Evolutionary conservation across 1,284 basidiomycete species (phyloP).

Genomic region (Tylopilus sp.): DNA sequence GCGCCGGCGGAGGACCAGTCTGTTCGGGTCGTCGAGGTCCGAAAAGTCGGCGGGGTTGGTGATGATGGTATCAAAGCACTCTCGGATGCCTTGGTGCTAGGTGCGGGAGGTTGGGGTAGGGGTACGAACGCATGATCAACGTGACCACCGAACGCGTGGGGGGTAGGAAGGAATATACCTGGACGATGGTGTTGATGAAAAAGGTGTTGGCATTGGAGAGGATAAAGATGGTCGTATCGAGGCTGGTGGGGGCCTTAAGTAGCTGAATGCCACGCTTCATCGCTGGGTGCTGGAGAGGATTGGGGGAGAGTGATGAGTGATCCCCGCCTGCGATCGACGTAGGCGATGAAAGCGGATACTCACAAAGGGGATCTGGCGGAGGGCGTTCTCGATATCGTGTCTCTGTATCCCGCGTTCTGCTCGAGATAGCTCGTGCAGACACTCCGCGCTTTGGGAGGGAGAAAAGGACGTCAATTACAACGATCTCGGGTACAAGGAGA

Average conservation of each 20-base stretch:
- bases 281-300: constrained; percentile 76
- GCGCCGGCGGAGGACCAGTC: constrained; percentile 75
- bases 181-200: constrained; percentile 87
- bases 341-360: constrained; percentile 30
- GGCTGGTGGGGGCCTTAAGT: constrained; percentile 61
- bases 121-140: background rate
- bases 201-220: constrained; percentile 93
- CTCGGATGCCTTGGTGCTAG: constrained; percentile 70
- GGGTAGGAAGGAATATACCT: constrained; percentile 43
- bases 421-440: constrained; percentile 57
- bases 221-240: constrained; percentile 79
- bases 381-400: constrained; percentile 73
- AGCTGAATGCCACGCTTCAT: constrained; percentile 86
- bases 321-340: background rate
- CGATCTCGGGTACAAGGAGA: background rate
- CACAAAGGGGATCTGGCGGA: constrained; percentile 85
- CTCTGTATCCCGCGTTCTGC: constrained; percentile 65
- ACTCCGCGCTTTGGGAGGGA: constrained; percentile 57
- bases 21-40: constrained; percentile 54
- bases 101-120: too few relatives aligned
- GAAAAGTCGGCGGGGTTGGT: constrained; percentile 93
- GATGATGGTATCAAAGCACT: constrained; percentile 81
- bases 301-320: background rate
- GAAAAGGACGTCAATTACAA: background rate
- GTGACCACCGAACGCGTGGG: background rate